Evolutionary conservation across 179 eudicot species (phyloP).

Genomic region (Amaranthus tricolor): DNA sequence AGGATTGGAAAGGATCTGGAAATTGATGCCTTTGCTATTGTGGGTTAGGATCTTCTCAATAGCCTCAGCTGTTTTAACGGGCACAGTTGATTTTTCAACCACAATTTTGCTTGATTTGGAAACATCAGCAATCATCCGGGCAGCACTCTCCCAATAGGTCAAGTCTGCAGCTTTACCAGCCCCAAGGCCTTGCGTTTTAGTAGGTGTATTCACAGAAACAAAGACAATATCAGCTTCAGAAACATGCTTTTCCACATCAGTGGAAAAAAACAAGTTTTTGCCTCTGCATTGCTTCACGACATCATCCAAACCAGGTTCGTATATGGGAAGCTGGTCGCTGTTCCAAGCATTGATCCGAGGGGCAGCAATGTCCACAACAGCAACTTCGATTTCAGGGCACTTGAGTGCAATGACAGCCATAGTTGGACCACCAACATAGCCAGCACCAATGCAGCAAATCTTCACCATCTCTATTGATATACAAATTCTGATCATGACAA

Average conservation of each 20-base stretch:
- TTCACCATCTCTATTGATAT: conserved; percentile 40
- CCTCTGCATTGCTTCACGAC: conserved; percentile 52
- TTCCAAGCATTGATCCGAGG: conserved; percentile 53
- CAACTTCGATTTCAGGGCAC: conserved; percentile 52
- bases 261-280: conserved; percentile 44
- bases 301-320: conserved; percentile 51
- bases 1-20: conserved; percentile 51
- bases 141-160: conserved; percentile 60
- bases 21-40: conserved; percentile 46
- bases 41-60: conserved; percentile 48
- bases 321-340: conserved; percentile 51
- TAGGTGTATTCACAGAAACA: conserved; percentile 51
- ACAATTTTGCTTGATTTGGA: conserved; percentile 51
- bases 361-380: conserved; percentile 44
- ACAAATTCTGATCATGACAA: conserved; percentile 11
- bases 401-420: conserved; percentile 55
- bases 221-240: conserved; percentile 47
- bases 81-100: conserved; percentile 50
- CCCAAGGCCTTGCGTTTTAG: conserved; percentile 49
- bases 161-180: conserved; percentile 55
- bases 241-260: conserved; percentile 49
- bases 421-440: conserved; percentile 54
- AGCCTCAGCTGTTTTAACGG: conserved; percentile 54
- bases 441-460: conserved; percentile 57
- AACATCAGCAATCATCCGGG: conserved; percentile 55